These are phyloP conservation scores for Ampelomyces quisqualis DNA, from an alignment of 2,329 filamentous ascomycete species.

Conservation along the genomic window DNA sequence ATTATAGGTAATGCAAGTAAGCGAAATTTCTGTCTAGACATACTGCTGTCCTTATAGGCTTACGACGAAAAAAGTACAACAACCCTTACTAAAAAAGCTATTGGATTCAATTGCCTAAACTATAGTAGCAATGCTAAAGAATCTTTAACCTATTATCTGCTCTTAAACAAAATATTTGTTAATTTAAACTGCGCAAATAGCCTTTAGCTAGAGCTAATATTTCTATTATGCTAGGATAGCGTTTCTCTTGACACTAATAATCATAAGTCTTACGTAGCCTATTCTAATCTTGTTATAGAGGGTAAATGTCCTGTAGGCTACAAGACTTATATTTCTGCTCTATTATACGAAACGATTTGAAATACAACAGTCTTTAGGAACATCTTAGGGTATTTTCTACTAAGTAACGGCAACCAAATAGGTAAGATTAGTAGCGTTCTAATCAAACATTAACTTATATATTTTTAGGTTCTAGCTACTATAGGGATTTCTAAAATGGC, in stretches of 20 bases:
- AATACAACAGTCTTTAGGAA: constrained; percentile 66
- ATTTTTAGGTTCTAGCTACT: constrained; percentile 51
- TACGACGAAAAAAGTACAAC: constrained; percentile 10
- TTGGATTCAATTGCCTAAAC: constrained; percentile 18
- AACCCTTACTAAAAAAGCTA: constrained; percentile 15
- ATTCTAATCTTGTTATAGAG: constrained; percentile 72
- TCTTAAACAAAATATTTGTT: constrained; percentile 11
- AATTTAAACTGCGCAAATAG: constrained; percentile 10
- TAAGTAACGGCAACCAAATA: constrained; percentile 74
- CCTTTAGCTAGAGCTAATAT: constrained; percentile 21
- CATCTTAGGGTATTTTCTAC: constrained; percentile 67
- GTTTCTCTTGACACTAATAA: constrained; percentile 46
- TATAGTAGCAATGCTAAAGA: constrained; percentile 9
- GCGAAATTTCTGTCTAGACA: constrained; percentile 54
- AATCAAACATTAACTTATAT: constrained; percentile 6
- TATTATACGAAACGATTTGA: constrained; percentile 88
- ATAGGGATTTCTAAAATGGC: constrained; percentile 66
- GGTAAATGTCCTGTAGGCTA: constrained; percentile 73
- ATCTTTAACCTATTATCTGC: constrained; percentile 6
- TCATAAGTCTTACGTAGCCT: constrained; percentile 70
- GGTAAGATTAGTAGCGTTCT: constrained; percentile 7
- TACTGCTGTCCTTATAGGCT: constrained; percentile 7
- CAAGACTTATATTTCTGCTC: constrained; percentile 66
- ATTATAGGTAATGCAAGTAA: constrained; percentile 70
- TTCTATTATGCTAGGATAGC: constrained; percentile 20